Evolutionary conservation across 2,329 filamentous ascomycete species (phyloP), one percentile per base, ranked within the genome.

Genomic region (Uncinocarpus reesii): DNA sequence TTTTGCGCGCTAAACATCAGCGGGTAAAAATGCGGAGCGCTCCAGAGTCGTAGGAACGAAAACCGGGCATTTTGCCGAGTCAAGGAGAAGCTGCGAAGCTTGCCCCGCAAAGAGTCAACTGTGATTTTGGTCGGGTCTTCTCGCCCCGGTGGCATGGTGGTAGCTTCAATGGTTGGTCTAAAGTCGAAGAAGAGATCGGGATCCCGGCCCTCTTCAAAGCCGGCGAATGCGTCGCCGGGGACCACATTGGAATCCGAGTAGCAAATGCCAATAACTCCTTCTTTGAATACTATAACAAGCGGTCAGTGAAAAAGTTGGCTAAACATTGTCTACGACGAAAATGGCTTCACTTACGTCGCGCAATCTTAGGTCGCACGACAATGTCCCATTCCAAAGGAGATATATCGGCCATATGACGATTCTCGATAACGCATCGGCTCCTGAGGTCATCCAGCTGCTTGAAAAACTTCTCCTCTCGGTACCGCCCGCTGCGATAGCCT

Each of bases 1-100:
- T 65, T 68, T 15, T 68, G 55, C 10, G 53, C 47, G 7, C 65
- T 65, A 16, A 74, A 56, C 69, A 71, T 72, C 13, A 72, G 61
- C 5, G 72, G 71, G 54, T 70, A 75, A 59, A 74, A 75, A 55
- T 73, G 68, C 4, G 71, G 66, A 1, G 71, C 66, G 7, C 66
- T 69, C 71, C 71, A 75, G 38, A 74, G 52, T 4, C 68, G 61
- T 1, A 75, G 61, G 11, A 72, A 50, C 0, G 71, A 64, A 56
- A 75, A 75, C 4, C 59, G 58, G 11, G 68, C 65, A 4, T 51
- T 42, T 43, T 35, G 35, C 35, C 21, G 46, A 16, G 23, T 28
- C 26, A 23, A 5, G 13, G 43, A 36, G 32, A 48, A 43, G 18
- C 48, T 16, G 54, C 57, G 4, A 65, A 67, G 1, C 52, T 53